Evolutionary conservation across 2,329 filamentous ascomycete genomes (phyloP).

Genomic region (Colletotrichum lupini): DNA sequence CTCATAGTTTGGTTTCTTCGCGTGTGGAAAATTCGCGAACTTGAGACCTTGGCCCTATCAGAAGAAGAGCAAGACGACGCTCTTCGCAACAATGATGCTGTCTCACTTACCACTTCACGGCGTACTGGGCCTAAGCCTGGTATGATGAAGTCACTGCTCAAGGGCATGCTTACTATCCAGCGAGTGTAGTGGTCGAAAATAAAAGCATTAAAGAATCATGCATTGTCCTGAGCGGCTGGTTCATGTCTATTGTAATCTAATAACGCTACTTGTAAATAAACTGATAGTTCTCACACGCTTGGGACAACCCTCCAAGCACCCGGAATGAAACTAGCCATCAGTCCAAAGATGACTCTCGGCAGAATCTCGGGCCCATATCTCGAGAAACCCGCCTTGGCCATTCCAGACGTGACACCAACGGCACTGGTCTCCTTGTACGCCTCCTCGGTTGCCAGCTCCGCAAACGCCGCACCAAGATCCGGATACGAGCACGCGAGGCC

Average conservation of each 20-base stretch:
- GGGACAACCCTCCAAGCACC: conserved; percentile 15
- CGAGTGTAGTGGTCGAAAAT: conserved; percentile 13
- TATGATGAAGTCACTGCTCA: neutral
- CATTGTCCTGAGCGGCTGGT: rapidly evolving
- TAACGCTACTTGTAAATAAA: neutral
- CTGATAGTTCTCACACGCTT: neutral
- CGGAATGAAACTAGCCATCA: conserved; percentile 22
- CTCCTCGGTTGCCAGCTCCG: conserved; percentile 10
- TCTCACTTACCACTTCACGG: conserved; percentile 16
- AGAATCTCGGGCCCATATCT: conserved; percentile 13
- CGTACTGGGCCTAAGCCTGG: neutral
- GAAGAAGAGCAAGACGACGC: conserved; percentile 5
- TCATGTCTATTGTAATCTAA: neutral
- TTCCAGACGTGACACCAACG: conserved; percentile 3
- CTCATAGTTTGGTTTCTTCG: conserved; percentile 32
- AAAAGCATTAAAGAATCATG: rapidly evolving
- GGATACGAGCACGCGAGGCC: conserved; percentile 7
- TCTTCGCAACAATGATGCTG: conserved; percentile 11
- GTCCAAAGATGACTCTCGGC: neutral
- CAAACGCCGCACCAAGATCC: conserved; percentile 26
- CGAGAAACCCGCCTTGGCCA: neutral
- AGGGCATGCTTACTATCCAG: conserved; percentile 10
- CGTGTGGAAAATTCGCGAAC: conserved; percentile 33
- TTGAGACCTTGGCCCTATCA: conserved; percentile 19
- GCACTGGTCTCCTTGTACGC: neutral